These are phyloP conservation scores for Teratosphaeria epicoccoides DNA, from an alignment of 2,329 filamentous ascomycete species.

Conservation along the genomic window DNA sequence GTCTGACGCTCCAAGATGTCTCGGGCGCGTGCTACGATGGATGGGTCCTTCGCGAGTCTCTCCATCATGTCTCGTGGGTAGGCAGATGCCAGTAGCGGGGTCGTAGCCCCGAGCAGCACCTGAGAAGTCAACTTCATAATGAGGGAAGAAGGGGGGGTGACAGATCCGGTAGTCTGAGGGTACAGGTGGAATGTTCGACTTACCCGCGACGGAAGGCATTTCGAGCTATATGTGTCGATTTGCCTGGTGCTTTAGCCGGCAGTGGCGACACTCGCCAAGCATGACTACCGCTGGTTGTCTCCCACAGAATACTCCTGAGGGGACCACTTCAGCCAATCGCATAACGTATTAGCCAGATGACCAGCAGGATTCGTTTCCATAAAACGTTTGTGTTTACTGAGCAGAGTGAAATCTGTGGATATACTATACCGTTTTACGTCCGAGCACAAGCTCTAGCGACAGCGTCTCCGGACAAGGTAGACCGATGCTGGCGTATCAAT, in stretches of 20 bases:
- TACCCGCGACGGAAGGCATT: too few relatives aligned
- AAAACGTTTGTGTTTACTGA: neutral
- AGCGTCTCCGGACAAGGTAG: too few relatives aligned
- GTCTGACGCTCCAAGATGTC: conserved; percentile 7
- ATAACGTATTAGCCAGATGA: neutral
- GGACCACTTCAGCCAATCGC: neutral
- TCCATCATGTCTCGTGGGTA: conserved; percentile 6
- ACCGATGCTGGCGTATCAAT: too few relatives aligned
- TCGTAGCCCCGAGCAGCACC: neutral
- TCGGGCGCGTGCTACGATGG: conserved; percentile 3
- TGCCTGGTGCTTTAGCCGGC: neutral
- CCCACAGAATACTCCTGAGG: neutral
- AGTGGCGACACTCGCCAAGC: neutral
- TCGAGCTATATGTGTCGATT: neutral
- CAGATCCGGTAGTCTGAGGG: too few relatives aligned
- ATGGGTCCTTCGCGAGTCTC: neutral
- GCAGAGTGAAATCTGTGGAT: neutral
- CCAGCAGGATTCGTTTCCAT: neutral
- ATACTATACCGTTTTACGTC: too few relatives aligned
- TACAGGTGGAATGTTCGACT: too few relatives aligned
- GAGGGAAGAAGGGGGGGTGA: neutral
- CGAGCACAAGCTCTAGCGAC: too few relatives aligned
- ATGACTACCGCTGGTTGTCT: neutral
- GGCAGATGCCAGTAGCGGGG: conserved; percentile 1
- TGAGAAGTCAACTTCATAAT: neutral